phyloP scores from a whole-genome alignment of 2,329 filamentous ascomycete genomes.

The Exserohilum rostratum region DNA sequence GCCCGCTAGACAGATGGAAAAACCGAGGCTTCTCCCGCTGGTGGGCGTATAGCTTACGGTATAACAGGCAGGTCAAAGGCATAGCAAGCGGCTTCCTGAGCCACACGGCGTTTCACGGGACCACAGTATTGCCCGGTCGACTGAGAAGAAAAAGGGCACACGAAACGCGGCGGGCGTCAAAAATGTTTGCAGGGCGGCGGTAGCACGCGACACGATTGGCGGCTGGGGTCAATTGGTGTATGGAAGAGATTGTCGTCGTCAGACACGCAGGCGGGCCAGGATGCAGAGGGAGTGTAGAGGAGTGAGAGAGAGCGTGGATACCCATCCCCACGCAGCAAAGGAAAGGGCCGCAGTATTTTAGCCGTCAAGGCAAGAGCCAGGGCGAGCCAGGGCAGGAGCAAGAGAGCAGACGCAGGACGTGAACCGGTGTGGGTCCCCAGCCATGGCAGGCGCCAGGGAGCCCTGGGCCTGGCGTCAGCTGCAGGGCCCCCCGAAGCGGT shows the following conservation, averaged over 20 bases:
- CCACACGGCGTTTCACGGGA: conserved; percentile 19
- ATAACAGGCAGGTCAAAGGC: not conserved
- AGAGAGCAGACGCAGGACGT: too few relatives aligned
- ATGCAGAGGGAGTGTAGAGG: too few relatives aligned
- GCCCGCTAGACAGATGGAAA: not conserved
- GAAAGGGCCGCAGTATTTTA: conserved; percentile 3
- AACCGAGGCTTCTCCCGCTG: not conserved
- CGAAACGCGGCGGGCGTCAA: conserved; percentile 32
- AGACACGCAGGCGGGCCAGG: too few relatives aligned
- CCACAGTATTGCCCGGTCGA: conserved; percentile 7
- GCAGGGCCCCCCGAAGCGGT: conserved; percentile 11
- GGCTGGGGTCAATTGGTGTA: not conserved
- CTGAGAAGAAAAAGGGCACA: not conserved
- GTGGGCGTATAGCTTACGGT: too few relatives aligned
- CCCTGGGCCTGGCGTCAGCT: conserved; percentile 6
- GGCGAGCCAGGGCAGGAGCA: too few relatives aligned
- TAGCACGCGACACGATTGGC: conserved; percentile 14
- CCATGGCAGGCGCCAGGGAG: not conserved
- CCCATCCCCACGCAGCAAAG: too few relatives aligned
- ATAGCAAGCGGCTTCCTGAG: conserved; percentile 1
- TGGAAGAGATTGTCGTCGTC: conserved; percentile 1
- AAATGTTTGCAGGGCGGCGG: conserved; percentile 24
- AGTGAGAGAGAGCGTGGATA: too few relatives aligned
- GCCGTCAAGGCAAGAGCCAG: conserved; percentile 3
- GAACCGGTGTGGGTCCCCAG: conserved; percentile 9